Evolutionary conservation across 305 asterid species (phyloP).

Genomic region (Solanum chacoense): DNA sequence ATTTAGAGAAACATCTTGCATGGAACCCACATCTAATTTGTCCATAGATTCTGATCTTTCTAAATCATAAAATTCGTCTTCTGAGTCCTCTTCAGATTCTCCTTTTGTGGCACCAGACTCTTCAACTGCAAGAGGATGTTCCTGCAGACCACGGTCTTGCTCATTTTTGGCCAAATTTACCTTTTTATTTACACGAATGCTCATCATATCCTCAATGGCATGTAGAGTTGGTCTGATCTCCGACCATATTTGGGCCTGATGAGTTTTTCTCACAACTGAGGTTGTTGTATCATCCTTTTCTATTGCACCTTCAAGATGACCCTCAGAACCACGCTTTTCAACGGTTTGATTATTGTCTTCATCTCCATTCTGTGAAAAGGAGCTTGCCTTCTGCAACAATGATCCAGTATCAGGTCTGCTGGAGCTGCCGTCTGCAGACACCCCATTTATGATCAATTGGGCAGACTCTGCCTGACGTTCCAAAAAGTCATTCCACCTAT

Average conservation of each 20-base stretch:
- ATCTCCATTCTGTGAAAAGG: conserved; percentile 14
- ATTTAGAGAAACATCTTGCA: conserved; percentile 30
- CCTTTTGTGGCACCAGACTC: conserved; percentile 64
- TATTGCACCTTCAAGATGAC: conserved; percentile 9
- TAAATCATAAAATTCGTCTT: conserved; percentile 88
- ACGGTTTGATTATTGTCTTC: conserved; percentile 7
- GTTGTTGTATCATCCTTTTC: conserved; percentile 26
- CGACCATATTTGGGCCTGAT: conserved; percentile 60
- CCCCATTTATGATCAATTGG: conserved; percentile 24
- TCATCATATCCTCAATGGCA: conserved; percentile 75
- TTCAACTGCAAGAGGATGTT: conserved; percentile 39
- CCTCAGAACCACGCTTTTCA: not conserved
- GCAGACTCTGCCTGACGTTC: conserved; percentile 57
- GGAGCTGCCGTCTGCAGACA: conserved; percentile 16
- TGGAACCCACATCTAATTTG: conserved; percentile 15
- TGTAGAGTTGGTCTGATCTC: conserved; percentile 68
- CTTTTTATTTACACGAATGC: conserved; percentile 53
- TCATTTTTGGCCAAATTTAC: conserved; percentile 20
- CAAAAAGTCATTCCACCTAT: conserved; percentile 83
- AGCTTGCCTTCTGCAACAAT: conserved; percentile 17
- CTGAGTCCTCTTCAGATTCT: conserved; percentile 87
- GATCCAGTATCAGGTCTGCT: conserved; percentile 17
- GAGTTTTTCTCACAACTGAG: conserved; percentile 28
- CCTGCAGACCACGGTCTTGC: conserved; percentile 17
- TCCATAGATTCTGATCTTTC: conserved; percentile 72